Evolutionary conservation across 2,329 filamentous ascomycete genomes (phyloP).

Genomic region (Diaporthe velutina): DNA sequence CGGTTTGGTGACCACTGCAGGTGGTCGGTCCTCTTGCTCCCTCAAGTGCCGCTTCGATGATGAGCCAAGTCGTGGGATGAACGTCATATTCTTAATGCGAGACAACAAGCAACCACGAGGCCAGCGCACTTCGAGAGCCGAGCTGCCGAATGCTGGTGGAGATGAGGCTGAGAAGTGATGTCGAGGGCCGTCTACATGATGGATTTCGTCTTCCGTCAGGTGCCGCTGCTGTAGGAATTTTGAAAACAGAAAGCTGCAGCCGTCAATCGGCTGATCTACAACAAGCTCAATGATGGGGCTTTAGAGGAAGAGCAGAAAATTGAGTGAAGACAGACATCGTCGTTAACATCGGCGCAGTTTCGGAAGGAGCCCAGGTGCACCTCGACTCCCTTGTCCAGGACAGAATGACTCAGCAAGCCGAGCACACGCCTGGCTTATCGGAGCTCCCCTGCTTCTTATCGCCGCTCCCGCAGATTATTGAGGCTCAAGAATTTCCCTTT

Average conservation of each 20-base stretch:
- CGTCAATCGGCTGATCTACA: not conserved
- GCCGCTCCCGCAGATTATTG: not conserved
- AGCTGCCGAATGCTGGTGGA: not conserved
- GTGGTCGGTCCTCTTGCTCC: not conserved
- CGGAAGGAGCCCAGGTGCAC: not conserved
- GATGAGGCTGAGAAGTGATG: too few relatives aligned
- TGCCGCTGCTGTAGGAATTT: not conserved
- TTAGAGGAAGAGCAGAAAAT: not conserved
- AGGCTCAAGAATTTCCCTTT: constrained; percentile 10
- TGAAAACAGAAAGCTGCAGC: not conserved
- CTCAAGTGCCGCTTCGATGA: not conserved
- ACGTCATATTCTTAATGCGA: too few relatives aligned
- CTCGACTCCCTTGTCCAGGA: not conserved
- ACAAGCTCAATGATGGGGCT: accelerated
- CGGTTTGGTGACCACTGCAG: not conserved
- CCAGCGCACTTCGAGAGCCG: too few relatives aligned
- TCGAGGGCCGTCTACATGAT: too few relatives aligned
- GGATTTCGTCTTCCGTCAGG: not conserved
- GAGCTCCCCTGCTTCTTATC: constrained; percentile 25
- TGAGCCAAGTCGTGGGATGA: not conserved
- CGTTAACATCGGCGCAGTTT: not conserved
- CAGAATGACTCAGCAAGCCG: not conserved
- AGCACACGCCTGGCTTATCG: not conserved
- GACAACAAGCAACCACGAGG: too few relatives aligned
- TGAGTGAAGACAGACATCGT: not conserved